These are phyloP conservation scores for Teunomyces funiuensis DNA, from an alignment of 805 yeast genomes.

Conservation along the genomic window DNA sequence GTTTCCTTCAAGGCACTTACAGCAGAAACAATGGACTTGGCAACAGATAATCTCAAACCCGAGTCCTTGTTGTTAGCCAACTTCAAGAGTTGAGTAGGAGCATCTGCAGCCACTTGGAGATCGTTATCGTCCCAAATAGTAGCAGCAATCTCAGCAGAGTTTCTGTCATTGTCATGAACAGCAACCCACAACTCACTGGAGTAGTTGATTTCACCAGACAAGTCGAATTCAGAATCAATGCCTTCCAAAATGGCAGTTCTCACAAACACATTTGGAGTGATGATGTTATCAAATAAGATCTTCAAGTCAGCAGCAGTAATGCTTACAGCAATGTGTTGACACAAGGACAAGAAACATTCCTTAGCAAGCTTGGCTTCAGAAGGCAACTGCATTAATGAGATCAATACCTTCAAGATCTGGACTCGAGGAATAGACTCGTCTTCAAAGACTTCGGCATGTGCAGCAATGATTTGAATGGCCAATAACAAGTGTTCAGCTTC, in stretches of 20 bases:
- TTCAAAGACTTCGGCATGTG: conserved; percentile 67
- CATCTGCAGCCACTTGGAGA: conserved; percentile 45
- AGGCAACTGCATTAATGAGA: conserved; percentile 69
- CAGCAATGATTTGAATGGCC: conserved; percentile 70
- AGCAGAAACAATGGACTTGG: conserved; percentile 67
- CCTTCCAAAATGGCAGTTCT: conserved; percentile 79
- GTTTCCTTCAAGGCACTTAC: conserved; percentile 33
- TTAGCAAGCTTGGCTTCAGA: conserved; percentile 78
- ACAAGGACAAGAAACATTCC: conserved; percentile 75
- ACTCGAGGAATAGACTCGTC: conserved; percentile 69
- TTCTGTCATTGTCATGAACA: conserved; percentile 67
- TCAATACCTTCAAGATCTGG: conserved; percentile 57
- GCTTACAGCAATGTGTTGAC: conserved; percentile 72
- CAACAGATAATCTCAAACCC: conserved; percentile 71
- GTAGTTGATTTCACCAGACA: conserved; percentile 47
- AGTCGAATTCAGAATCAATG: conserved; percentile 77
- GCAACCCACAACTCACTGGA: conserved; percentile 77
- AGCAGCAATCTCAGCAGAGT: conserved; percentile 62
- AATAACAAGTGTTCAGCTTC: conserved; percentile 83
- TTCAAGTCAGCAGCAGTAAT: conserved; percentile 56
- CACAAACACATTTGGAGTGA: conserved; percentile 68
- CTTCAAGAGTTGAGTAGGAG: conserved; percentile 47
- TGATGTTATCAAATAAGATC: conserved; percentile 53
- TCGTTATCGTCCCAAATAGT: conserved; percentile 85
- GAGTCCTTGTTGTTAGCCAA: conserved; percentile 57